Evolutionary conservation across 192 early-diverging fungal species (phyloP).

Genomic region (Rhizophagus sp.): DNA sequence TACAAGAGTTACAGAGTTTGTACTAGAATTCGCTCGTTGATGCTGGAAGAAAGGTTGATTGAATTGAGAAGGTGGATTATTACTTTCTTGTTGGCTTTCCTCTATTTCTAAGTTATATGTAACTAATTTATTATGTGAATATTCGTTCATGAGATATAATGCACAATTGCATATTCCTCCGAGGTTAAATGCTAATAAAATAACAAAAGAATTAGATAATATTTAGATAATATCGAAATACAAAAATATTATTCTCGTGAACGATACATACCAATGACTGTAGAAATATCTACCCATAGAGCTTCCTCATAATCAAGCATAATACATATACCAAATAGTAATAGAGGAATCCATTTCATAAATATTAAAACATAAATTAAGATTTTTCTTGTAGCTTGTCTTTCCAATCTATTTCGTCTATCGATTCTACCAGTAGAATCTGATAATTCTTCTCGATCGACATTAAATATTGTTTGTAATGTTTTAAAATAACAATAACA

Average conservation of each 20-base stretch:
- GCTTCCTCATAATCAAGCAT: not conserved
- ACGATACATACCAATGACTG: not conserved
- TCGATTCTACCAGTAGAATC: not conserved
- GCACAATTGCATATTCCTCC: not conserved
- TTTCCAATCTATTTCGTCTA: conserved; percentile 17
- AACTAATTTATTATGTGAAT: not conserved
- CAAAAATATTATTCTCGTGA: too few species aligned
- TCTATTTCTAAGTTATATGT: not conserved
- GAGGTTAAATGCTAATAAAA: not conserved
- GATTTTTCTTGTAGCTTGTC: conserved; percentile 1
- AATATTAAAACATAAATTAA: conserved; percentile 5
- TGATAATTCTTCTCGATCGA: not conserved
- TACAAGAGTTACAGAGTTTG: too few species aligned
- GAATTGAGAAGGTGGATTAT: too few species aligned
- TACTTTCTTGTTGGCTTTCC: not conserved
- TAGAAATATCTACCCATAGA: not conserved
- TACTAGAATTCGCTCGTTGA: too few species aligned
- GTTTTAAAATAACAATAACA: conserved; percentile 9
- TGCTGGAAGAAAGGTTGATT: too few species aligned
- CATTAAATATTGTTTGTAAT: conserved; percentile 4
- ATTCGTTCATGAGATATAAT: not conserved
- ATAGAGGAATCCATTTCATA: not conserved
- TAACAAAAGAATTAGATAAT: not conserved
- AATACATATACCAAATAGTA: not conserved
- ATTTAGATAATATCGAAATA: too few species aligned